Percentiles rank a stretch among this genome's conserved stretches.
Conservation (phyloP, 1,139 yeast genomes). For the Pichia sp. region DNA sequence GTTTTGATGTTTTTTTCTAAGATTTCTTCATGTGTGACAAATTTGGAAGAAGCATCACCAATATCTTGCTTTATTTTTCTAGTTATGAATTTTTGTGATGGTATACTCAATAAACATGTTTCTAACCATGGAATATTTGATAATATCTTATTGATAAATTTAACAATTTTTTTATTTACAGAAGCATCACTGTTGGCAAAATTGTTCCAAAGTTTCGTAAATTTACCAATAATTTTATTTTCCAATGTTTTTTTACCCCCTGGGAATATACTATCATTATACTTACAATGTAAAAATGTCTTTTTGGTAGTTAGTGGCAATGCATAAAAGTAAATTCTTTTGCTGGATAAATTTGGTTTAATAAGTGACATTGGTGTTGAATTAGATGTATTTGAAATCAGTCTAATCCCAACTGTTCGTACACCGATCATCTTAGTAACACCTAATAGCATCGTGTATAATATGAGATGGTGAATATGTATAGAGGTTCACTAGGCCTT, state of each 20-base stretch:
- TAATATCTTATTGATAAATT: slow-evolving; percentile 34
- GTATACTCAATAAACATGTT: slow-evolving; percentile 44
- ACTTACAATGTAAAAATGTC: slow-evolving; percentile 56
- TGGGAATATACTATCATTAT: slow-evolving; percentile 33
- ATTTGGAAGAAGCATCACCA: slow-evolving; percentile 2
- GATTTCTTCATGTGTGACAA: slow-evolving; percentile 13
- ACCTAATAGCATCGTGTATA: not conserved
- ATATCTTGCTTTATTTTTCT: slow-evolving; percentile 34
- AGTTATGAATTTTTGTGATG: slow-evolving; percentile 43
- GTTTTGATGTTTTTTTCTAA: slow-evolving; percentile 14
- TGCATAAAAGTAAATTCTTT: slow-evolving; percentile 41
- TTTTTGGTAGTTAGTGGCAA: slow-evolving; percentile 55
- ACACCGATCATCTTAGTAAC: not conserved
- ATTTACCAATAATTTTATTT: slow-evolving; percentile 34
- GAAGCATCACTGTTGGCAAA: slow-evolving; percentile 34
- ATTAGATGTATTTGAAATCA: not conserved
- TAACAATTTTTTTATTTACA: slow-evolving; percentile 38
- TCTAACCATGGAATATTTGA: slow-evolving; percentile 48
- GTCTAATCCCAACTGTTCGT: not conserved
- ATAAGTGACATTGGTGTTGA: not conserved
- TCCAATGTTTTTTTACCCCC: slow-evolving; percentile 35
- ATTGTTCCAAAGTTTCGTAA: slow-evolving; percentile 42
- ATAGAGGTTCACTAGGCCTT: not conserved
- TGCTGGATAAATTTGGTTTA: not conserved
- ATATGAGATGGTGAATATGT: too few species aligned